phyloP scores from a whole-genome alignment of 2,329 filamentous ascomycete species.

The Apiospora pterosperma region DNA sequence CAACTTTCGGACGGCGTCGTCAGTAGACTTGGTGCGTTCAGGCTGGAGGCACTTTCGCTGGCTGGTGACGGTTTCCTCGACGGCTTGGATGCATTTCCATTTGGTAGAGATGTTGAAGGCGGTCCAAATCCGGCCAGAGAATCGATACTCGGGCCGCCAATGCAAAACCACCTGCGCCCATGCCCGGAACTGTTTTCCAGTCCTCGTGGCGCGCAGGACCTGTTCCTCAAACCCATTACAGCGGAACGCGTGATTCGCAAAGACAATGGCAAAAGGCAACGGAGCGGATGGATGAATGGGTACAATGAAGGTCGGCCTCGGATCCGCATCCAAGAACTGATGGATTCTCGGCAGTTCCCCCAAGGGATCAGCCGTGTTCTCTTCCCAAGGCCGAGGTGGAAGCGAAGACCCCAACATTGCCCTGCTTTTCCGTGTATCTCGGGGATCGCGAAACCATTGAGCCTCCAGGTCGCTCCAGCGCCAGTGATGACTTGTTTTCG shows the following conservation, averaged over 20 bases:
- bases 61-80: not conserved
- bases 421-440: not conserved
- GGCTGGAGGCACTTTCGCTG: not conserved
- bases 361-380: not conserved
- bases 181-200: constrained; percentile 3
- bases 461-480: not conserved
- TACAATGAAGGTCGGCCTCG: constrained; percentile 8
- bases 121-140: constrained; percentile 7
- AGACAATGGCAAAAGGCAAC: not conserved
- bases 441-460: not conserved
- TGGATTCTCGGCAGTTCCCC: not conserved
- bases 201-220: not conserved
- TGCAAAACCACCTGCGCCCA: constrained; percentile 7
- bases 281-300: constrained; percentile 2
- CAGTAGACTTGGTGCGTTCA: not conserved
- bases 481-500: not conserved
- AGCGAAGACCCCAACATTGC: constrained; percentile 1
- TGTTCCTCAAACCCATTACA: not conserved
- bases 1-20: not conserved
- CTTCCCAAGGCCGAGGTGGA: not conserved
- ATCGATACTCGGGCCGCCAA: constrained; percentile 6
- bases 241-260: constrained; percentile 4
- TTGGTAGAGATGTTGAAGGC: constrained; percentile 6
- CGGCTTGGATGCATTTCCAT: constrained; percentile 8
- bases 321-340: constrained; percentile 8